phyloP scores from a whole-genome alignment of 1,284 basidiomycete genomes.

The Rhodotorula sp. region DNA sequence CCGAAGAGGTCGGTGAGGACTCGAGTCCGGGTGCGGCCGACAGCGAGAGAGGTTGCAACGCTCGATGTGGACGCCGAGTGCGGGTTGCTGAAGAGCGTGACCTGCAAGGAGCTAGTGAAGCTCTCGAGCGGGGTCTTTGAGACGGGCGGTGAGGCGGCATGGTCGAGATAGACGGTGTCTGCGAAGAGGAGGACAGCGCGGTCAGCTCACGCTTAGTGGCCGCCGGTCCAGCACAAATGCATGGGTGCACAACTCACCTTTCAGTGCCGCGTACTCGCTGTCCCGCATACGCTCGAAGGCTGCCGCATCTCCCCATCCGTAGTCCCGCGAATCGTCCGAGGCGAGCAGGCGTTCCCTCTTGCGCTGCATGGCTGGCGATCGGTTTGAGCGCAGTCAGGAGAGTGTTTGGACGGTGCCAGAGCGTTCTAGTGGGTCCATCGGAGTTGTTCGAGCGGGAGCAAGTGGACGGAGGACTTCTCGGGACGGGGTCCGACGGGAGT shows the following conservation, averaged over 20 bases:
- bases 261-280: conserved; percentile 36
- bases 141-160: conserved; percentile 47
- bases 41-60: conserved; percentile 38
- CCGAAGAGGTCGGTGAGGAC: conserved; percentile 46
- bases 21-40: conserved; percentile 40
- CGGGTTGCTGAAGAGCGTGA: conserved; percentile 46
- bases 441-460: background rate
- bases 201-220: background rate
- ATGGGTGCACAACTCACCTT: conserved; percentile 17
- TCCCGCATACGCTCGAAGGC: background rate
- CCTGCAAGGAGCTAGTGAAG: conserved; percentile 34
- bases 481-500: no score
- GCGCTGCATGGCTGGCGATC: background rate
- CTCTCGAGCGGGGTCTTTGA: conserved; percentile 40
- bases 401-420: background rate
- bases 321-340: background rate
- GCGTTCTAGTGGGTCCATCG: background rate
- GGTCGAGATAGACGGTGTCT: conserved; percentile 45
- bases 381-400: background rate
- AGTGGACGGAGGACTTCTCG: no score
- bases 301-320: background rate
- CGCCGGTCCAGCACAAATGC: background rate
- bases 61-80: conserved; percentile 47
- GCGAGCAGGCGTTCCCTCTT: background rate
- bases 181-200: conserved; percentile 6